phyloP scores from a whole-genome alignment of 1,139 yeast genomes.

The Geotrichum carabidarum region DNA sequence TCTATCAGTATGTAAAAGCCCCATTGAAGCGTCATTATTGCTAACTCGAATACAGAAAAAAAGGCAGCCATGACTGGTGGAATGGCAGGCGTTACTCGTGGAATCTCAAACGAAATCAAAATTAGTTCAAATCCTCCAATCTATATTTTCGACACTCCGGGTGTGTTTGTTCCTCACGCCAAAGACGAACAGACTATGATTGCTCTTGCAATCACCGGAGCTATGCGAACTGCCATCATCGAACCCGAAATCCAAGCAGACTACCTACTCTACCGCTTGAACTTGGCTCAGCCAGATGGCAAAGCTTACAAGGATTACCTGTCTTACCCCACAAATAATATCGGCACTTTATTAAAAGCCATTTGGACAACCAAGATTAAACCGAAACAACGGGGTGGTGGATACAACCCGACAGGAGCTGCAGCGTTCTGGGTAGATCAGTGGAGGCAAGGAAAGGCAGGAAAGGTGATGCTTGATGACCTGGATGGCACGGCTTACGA shows the following conservation, averaged over 20 bases:
- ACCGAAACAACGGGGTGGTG: conserved; percentile 34
- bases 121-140: conserved; percentile 61
- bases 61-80: conserved; percentile 85
- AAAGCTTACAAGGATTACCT: conserved; percentile 40
- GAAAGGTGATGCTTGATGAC: conserved; percentile 39
- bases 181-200: conserved; percentile 67
- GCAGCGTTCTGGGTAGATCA: conserved; percentile 65
- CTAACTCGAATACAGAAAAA: conserved; percentile 29
- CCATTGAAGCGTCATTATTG: conserved; percentile 15
- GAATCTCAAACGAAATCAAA: conserved; percentile 70
- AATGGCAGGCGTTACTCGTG: conserved; percentile 84
- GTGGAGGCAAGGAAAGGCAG: conserved; percentile 58
- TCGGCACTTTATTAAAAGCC: conserved; percentile 55
- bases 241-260: conserved; percentile 89
- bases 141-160: conserved; percentile 84
- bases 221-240: conserved; percentile 63
- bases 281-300: conserved; percentile 39
- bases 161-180: conserved; percentile 78
- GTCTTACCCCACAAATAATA: conserved; percentile 68
- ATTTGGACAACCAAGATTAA: conserved; percentile 35
- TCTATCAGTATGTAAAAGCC: conserved; percentile 36
- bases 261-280: conserved; percentile 67
- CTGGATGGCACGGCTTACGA: conserved; percentile 28
- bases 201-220: conserved; percentile 67
- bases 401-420: conserved; percentile 54